Evolutionary conservation across 345 rosid species (phyloP).

Genomic region (Eucalyptus grandis): DNA sequence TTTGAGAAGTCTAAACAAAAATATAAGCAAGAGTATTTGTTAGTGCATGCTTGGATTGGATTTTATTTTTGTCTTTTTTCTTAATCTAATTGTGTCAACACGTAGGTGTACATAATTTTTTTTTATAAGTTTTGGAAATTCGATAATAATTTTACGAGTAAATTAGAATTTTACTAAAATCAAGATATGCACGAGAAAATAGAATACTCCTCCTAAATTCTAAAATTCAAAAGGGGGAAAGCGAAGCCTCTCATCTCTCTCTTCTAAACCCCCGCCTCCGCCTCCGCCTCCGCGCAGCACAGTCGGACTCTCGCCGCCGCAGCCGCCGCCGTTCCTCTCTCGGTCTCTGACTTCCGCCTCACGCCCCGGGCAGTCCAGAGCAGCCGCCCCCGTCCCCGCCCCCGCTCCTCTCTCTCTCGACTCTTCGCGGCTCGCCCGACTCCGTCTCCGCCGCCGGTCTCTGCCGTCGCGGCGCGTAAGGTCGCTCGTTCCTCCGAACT

Average conservation of each 20-base stretch:
- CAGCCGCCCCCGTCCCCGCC: neutral
- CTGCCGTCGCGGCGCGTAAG: neutral
- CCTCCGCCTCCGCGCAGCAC: neutral
- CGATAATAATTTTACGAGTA: neutral
- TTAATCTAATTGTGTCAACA: neutral
- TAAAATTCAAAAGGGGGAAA: neutral
- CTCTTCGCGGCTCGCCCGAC: neutral
- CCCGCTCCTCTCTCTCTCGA: neutral
- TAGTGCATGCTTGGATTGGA: neutral
- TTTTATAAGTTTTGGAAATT: neutral
- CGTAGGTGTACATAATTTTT: neutral
- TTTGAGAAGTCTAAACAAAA: neutral
- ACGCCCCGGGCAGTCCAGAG: neutral
- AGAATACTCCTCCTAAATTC: neutral
- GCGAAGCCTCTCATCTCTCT: neutral
- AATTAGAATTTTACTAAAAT: neutral
- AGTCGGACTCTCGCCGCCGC: neutral
- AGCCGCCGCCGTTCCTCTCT: neutral
- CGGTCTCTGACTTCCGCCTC: neutral
- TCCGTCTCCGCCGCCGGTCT: neutral
- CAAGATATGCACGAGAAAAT: neutral
- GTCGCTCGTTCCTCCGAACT: neutral
- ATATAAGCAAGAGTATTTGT: neutral
- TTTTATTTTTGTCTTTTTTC: neutral
- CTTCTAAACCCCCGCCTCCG: neutral